Evolutionary conservation across 1,284 basidiomycete species (phyloP).

Genomic region (Pyrrhoderma noxium): DNA sequence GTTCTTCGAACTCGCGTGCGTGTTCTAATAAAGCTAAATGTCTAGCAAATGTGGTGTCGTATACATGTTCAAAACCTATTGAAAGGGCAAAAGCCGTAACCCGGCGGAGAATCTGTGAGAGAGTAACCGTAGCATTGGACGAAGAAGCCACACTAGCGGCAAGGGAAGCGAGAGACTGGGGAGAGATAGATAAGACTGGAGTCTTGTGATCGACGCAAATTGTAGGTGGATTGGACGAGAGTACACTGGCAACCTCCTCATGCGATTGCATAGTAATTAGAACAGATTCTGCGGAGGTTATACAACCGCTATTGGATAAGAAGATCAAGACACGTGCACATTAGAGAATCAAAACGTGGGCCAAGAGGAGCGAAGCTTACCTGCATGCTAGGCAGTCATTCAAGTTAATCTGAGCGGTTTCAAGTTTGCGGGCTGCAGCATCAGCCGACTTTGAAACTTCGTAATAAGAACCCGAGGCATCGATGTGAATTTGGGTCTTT

Average conservation of each 20-base stretch:
- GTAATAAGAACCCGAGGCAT: slow-evolving; percentile 72
- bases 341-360: background rate
- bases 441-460: slow-evolving; percentile 42
- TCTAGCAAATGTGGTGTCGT: slow-evolving; percentile 92
- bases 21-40: slow-evolving; percentile 84
- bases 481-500: slow-evolving; percentile 86
- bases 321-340: slow-evolving; percentile 5
- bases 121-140: slow-evolving; percentile 41
- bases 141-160: slow-evolving; percentile 60
- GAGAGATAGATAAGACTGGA: slow-evolving; percentile 82
- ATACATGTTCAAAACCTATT: slow-evolving; percentile 71
- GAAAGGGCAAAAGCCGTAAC: slow-evolving; percentile 54
- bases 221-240: slow-evolving; percentile 47
- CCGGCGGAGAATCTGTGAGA: slow-evolving; percentile 58
- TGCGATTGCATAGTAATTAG: slow-evolving; percentile 97
- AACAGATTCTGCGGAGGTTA: slow-evolving; percentile 96
- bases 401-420: slow-evolving; percentile 89
- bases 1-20: slow-evolving; percentile 73
- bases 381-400: slow-evolving; percentile 94
- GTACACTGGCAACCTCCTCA: slow-evolving; percentile 78
- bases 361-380: slow-evolving; percentile 33
- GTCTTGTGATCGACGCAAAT: slow-evolving; percentile 40
- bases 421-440: slow-evolving; percentile 48
- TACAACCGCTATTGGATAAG: slow-evolving; percentile 75
- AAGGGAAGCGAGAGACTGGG: slow-evolving; percentile 88